Percentiles rank a stretch among this genome's conserved stretches.
Conservation (phyloP, 1,284 basidiomycete genomes). For the Dichomitus squalens region DNA sequence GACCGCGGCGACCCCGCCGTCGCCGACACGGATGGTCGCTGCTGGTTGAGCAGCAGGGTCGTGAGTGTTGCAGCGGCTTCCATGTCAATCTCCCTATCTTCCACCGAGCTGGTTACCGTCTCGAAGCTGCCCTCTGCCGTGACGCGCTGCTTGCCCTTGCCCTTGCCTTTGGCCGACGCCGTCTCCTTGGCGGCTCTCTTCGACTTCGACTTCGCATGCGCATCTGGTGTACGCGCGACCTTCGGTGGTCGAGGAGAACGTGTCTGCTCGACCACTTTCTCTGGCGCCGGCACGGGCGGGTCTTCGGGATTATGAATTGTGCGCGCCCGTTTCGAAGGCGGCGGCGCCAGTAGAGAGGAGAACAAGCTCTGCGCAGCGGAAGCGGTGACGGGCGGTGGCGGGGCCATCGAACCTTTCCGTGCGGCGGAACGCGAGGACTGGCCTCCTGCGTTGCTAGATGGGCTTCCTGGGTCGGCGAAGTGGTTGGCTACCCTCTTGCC, state of each 20-base stretch:
- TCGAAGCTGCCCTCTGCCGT: slow-evolving; percentile 22
- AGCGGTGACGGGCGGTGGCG: slow-evolving; percentile 44
- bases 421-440: slow-evolving; percentile 34
- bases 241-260: slow-evolving; percentile 30
- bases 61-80: slow-evolving; percentile 80
- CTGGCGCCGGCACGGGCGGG: slow-evolving; percentile 63
- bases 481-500: slow-evolving; percentile 40
- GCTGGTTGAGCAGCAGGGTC: slow-evolving; percentile 58
- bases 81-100: slow-evolving; percentile 68
- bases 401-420: slow-evolving; percentile 47
- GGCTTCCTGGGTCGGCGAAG: slow-evolving; percentile 46
- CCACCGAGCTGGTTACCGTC: slow-evolving; percentile 22
- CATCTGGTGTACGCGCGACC: slow-evolving; percentile 30
- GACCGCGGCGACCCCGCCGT: slow-evolving; percentile 67
- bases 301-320: slow-evolving; percentile 73
- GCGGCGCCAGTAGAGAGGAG: slow-evolving; percentile 71
- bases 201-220: slow-evolving; percentile 33
- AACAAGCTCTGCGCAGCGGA: slow-evolving; percentile 63
- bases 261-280: slow-evolving; percentile 28
- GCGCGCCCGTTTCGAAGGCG: slow-evolving; percentile 70
- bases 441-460: slow-evolving; percentile 4
- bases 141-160: slow-evolving; percentile 33
- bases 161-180: slow-evolving; percentile 54
- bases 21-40: slow-evolving; percentile 58
- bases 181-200: slow-evolving; percentile 36